Evolutionary conservation across 352 stramenopile species (phyloP).

Genomic region (Phytophthora vignae): DNA sequence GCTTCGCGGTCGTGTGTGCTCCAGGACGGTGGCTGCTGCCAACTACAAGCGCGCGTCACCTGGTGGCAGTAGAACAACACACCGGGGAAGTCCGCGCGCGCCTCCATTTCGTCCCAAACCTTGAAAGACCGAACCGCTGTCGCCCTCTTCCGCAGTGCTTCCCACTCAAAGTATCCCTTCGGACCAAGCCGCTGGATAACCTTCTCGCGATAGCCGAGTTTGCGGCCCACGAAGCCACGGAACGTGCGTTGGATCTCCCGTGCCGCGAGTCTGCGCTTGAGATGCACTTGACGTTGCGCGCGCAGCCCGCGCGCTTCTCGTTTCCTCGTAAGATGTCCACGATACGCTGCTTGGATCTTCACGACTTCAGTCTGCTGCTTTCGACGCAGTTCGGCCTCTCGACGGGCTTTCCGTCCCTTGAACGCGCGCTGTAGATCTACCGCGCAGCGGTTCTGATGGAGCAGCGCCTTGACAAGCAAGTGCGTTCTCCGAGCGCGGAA

Average conservation of each 20-base stretch:
- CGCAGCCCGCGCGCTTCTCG: conserved; percentile 36
- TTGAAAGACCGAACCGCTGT: conserved; percentile 53
- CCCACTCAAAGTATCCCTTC: conserved; percentile 70
- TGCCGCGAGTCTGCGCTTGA: conserved; percentile 37
- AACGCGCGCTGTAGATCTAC: conserved; percentile 75
- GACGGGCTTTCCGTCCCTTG: conserved; percentile 59
- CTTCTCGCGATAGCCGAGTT: conserved; percentile 49
- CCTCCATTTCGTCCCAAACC: conserved; percentile 82
- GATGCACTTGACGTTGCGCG: conserved; percentile 33
- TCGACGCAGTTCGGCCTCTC: conserved; percentile 40
- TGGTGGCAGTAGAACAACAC: conserved; percentile 82
- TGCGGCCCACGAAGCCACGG: conserved; percentile 55
- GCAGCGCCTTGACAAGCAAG: conserved; percentile 49
- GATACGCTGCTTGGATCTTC: conserved; percentile 62
- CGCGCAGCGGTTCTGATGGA: conserved; percentile 67
- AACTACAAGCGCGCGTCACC: conserved; percentile 70
- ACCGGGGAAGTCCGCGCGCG: conserved; percentile 47
- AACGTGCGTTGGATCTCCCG: conserved; percentile 65
- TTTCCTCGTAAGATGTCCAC: conserved; percentile 45
- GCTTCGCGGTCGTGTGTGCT: conserved; percentile 44
- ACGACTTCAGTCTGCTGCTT: conserved; percentile 47
- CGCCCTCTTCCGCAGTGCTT: conserved; percentile 44
- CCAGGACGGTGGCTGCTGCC: conserved; percentile 75
- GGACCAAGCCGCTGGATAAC: conserved; percentile 60
- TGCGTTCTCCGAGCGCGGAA: conserved; percentile 59